Conservation (phyloP, 2,329 filamentous ascomycete genomes). For the Botrytis tulipae region DNA sequence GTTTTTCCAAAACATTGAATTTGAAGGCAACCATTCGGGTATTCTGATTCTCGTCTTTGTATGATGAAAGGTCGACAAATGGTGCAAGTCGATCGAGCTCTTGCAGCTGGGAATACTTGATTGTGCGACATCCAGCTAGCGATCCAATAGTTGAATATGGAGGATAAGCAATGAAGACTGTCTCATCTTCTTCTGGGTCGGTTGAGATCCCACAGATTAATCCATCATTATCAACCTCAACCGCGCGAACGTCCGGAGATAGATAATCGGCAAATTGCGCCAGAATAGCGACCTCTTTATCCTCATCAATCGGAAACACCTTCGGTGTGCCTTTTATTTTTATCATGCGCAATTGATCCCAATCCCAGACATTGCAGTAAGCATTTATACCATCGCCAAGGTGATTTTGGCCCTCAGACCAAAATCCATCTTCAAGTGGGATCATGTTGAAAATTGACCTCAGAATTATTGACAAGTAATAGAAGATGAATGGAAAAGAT, state of each 20-base stretch:
- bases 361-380: neutral
- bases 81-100: neutral
- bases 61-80: neutral
- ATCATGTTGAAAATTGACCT: neutral
- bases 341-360: neutral
- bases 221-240: neutral
- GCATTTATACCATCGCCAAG: neutral
- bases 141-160: neutral
- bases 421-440: neutral
- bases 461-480: no score
- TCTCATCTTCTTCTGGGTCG: neutral
- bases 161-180: neutral
- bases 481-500: no score
- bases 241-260: neutral
- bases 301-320: neutral
- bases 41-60: neutral
- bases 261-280: neutral
- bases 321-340: neutral
- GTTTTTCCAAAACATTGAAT: neutral
- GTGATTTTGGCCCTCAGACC: fast-evolving
- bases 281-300: neutral
- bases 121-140: neutral
- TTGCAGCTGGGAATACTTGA: neutral
- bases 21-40: neutral
- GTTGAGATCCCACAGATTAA: neutral